Percentiles rank a stretch among this genome's conserved stretches.
These are phyloP conservation scores for Agaricus sinodeliciosus DNA, from an alignment of 768 basidiomycete genomes.

Conservation along the genomic window DNA sequence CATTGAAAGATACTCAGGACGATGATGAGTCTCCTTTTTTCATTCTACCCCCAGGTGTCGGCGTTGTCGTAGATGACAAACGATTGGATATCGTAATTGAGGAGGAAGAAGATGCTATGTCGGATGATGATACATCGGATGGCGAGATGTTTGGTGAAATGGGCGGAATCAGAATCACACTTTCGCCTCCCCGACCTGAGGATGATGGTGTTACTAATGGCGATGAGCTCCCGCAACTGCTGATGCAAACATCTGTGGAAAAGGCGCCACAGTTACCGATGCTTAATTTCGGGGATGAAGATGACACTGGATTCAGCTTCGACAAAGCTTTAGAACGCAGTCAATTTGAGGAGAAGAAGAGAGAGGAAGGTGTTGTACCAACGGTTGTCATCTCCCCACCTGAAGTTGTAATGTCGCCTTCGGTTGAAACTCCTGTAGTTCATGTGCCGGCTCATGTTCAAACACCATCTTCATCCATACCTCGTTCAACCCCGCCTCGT, in stretches of 20 bases:
- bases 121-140: constrained; percentile 29
- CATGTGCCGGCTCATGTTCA: constrained; percentile 12
- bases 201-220: constrained; percentile 24
- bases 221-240: constrained; percentile 21
- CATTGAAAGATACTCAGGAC: constrained; percentile 42
- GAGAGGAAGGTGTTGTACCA: constrained; percentile 15
- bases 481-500: constrained; percentile 21
- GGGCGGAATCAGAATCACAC: constrained; percentile 70
- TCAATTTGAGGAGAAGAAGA: constrained; percentile 11
- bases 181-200: constrained; percentile 50
- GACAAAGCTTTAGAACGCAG: constrained; percentile 16
- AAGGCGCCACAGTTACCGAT: constrained; percentile 27
- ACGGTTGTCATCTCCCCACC: constrained; percentile 11
- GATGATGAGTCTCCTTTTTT: constrained; percentile 46
- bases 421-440: constrained; percentile 10
- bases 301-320: constrained; percentile 29
- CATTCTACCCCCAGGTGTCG: constrained; percentile 33
- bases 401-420: constrained; percentile 3
- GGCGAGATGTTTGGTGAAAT: constrained; percentile 55
- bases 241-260: constrained; percentile 20
- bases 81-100: constrained; percentile 29
- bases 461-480: constrained; percentile 26
- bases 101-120: constrained; percentile 29
- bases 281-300: constrained; percentile 26
- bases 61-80: constrained; percentile 37